Evolutionary conservation across 495 filamentous ascomycete species (phyloP), one percentile per base, ranked within the genome.

Genomic region (Xanthoparmelia taractica): DNA sequence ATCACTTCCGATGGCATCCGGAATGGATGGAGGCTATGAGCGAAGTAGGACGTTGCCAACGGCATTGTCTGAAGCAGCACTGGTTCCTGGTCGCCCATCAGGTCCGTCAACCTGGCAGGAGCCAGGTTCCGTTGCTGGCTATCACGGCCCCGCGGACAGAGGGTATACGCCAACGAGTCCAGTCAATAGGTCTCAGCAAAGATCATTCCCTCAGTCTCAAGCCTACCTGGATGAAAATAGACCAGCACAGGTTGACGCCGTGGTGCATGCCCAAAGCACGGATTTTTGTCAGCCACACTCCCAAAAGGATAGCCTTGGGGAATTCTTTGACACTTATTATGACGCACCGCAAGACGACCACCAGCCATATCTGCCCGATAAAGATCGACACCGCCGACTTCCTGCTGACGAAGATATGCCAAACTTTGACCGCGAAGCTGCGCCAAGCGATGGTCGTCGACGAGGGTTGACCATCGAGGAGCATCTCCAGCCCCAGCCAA

Each of bases 401-500:
- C 41, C 66, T 7, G 34, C 67, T 65, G 81, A 74, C 41, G 75
- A 76, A 34, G 87, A 91, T 17, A 85, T 86, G 75, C 89, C 88
- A 4, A 84, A 91, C 69, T 93, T 93, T 64, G 87, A 92, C 75
- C 81, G 82, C 4, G 78, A 85, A 36, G 80, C 84, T 4, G 62
- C 75, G 2, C 58, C 76, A 33, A 71, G 68, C 23, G 64, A 36
- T 15, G 66, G 40, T 20, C 73, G 75, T 58, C 64, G 64, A 36
- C 66, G 68, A 25, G 74, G 71, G 52, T 60, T 74, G 62, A 58
- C 77, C 56, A 74, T 82, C 61, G 81, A 86, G 63, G 76, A 80
- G 64, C 76, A 84, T 75, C 65, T 82, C 72, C 72, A 69, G 50
- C 59, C 68, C 17, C 57, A 64, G 36, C 37, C 55, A 6, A 68